phyloP scores from a whole-genome alignment of 371 early-diverging fungal species.

The Mortierella polycephala region DNA sequence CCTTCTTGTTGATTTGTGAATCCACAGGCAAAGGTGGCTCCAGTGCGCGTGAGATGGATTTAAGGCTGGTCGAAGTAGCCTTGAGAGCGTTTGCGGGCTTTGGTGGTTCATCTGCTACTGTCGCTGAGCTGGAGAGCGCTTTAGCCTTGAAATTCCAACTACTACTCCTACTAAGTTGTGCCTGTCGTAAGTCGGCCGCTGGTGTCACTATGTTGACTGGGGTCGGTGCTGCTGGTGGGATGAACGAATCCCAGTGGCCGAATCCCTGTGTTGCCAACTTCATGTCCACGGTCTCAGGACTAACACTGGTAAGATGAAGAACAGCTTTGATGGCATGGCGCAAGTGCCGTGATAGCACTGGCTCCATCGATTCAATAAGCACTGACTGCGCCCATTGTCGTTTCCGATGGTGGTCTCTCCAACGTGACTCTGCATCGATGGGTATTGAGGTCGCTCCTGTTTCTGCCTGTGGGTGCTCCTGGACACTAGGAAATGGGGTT shows the following conservation, averaged over 20 bases:
- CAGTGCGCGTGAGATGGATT: background rate
- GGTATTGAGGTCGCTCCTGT: slow-evolving; percentile 20
- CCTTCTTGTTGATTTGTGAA: background rate
- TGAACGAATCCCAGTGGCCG: slow-evolving; percentile 26
- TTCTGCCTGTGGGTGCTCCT: background rate
- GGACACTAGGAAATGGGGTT: background rate
- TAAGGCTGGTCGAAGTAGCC: background rate
- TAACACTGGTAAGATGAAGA: slow-evolving; percentile 55
- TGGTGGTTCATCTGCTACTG: background rate
- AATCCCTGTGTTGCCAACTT: slow-evolving; percentile 26
- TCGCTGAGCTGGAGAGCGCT: background rate
- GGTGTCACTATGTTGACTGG: background rate
- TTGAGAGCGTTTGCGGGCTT: background rate
- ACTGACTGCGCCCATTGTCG: slow-evolving; percentile 52
- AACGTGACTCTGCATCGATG: slow-evolving; percentile 52
- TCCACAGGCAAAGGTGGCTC: slow-evolving; percentile 8
- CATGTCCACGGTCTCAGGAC: slow-evolving; percentile 58
- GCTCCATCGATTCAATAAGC: slow-evolving; percentile 54
- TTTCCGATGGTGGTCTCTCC: slow-evolving; percentile 53
- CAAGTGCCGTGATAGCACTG: slow-evolving; percentile 55
- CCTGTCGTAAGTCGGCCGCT: background rate
- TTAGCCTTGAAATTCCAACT: background rate
- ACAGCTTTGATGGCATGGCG: slow-evolving; percentile 61
- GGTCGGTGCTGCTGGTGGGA: slow-evolving; percentile 16
- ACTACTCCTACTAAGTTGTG: background rate